A percentile compares a stretch with the other conserved stretches of the same genome.
These are phyloP conservation scores for Candida maesae DNA, from an alignment of 805 yeast species.

Conservation along the genomic window DNA sequence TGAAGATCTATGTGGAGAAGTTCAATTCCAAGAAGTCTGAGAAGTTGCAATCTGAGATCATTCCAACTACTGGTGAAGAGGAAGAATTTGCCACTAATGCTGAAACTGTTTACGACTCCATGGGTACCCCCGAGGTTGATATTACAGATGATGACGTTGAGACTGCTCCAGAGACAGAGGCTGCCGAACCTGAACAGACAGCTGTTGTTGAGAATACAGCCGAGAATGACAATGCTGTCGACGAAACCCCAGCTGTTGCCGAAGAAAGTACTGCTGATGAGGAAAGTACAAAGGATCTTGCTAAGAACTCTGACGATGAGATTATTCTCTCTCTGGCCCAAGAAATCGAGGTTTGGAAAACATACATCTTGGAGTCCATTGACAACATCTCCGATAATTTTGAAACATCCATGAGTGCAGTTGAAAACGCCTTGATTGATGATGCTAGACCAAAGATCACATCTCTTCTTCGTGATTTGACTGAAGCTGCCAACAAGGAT, in stretches of 20 bases:
- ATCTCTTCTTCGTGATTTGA: conserved; percentile 32
- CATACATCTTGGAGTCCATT: conserved; percentile 35
- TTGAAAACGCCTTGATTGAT: conserved; percentile 28
- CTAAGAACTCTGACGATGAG: not conserved
- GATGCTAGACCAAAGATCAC: conserved; percentile 31
- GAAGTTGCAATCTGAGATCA: conserved; percentile 1
- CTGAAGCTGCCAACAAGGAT: conserved; percentile 24
- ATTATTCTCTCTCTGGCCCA: conserved; percentile 26
- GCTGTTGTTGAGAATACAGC: not conserved
- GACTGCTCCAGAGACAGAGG: not conserved
- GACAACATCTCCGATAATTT: conserved; percentile 37
- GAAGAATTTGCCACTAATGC: conserved; percentile 13
- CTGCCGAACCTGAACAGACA: not conserved
- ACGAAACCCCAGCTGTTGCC: not conserved
- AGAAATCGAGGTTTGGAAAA: conserved; percentile 35
- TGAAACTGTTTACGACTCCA: conserved; percentile 5
- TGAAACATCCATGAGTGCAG: conserved; percentile 31
- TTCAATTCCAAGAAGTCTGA: conserved; percentile 1
- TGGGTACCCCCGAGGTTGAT: conserved; percentile 11
- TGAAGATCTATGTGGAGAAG: conserved; percentile 13
- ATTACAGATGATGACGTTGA: conserved; percentile 10
- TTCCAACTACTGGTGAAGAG: conserved; percentile 10
- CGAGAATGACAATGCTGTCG: conserved; percentile 8
- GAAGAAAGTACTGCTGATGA: too few species aligned
- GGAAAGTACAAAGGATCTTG: conserved; percentile 6